A percentile compares a stretch with the other conserved stretches of the same genome.
Conservation (phyloP, 116 monocot genomes). For the Cymodocea nodosa region DNA sequence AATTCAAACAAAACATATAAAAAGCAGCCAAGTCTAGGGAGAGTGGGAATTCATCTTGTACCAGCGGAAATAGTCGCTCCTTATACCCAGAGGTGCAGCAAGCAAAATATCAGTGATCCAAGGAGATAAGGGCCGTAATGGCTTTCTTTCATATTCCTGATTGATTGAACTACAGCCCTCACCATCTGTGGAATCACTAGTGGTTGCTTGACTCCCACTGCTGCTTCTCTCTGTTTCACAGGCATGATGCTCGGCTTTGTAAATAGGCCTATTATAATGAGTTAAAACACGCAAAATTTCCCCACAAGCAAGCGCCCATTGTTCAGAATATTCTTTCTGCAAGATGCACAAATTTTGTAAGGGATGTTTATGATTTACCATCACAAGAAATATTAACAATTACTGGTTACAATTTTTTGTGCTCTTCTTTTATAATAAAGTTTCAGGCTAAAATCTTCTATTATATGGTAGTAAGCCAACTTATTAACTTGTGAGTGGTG, state of each 20-base stretch:
- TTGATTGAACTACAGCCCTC: constrained; percentile 16
- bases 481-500: too few relatives aligned
- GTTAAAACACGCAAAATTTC: constrained; percentile 93
- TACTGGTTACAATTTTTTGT: not conserved
- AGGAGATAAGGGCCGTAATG: constrained; percentile 71
- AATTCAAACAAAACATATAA: too few relatives aligned
- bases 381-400: not conserved
- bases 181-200: constrained; percentile 42
- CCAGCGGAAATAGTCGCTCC: constrained; percentile 98
- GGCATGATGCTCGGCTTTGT: constrained; percentile 44
- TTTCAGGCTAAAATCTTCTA: too few relatives aligned
- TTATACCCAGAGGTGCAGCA: constrained; percentile 84
- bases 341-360: not conserved
- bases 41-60: constrained; percentile 5
- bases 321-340: constrained; percentile 96
- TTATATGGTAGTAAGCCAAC: too few relatives aligned
- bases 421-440: not conserved
- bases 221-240: constrained; percentile 46
- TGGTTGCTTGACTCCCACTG: constrained; percentile 42
- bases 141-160: constrained; percentile 65
- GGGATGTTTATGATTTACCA: too few relatives aligned
- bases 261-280: constrained; percentile 93
- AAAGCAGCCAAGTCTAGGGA: too few relatives aligned
- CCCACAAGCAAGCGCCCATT: constrained; percentile 95
- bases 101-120: constrained; percentile 98